Evolutionary conservation across 1,284 basidiomycete species (phyloP).

Genomic region (Malassezia yamatoensis): DNA sequence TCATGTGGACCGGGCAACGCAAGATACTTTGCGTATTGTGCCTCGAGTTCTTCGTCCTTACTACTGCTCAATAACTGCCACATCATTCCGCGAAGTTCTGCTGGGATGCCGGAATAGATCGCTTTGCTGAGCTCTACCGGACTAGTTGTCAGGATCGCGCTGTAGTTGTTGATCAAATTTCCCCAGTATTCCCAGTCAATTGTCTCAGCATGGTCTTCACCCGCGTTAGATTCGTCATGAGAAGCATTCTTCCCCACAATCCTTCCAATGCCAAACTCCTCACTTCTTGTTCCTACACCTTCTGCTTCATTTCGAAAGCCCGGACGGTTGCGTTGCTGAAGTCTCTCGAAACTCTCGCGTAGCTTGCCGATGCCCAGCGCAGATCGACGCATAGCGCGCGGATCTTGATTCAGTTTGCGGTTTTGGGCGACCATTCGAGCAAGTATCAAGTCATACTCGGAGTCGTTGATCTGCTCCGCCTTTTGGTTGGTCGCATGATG

Average conservation of each 20-base stretch:
- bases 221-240: constrained; percentile 2
- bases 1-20: constrained; percentile 79
- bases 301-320: constrained; percentile 9
- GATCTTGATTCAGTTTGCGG: constrained; percentile 30
- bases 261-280: constrained; percentile 12
- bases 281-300: constrained; percentile 10
- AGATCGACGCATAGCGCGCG: constrained; percentile 33
- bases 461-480: constrained; percentile 18
- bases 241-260: constrained; percentile 9
- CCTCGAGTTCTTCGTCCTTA: constrained; percentile 77
- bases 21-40: constrained; percentile 66
- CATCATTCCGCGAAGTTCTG: constrained; percentile 77
- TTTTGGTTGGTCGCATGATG: constrained; percentile 1
- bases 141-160: constrained; percentile 24
- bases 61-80: constrained; percentile 93
- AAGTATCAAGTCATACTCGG: constrained; percentile 31
- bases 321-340: constrained; percentile 22
- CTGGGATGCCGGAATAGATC: constrained; percentile 83
- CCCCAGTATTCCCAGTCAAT: constrained; percentile 82
- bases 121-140: constrained; percentile 63
- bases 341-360: constrained; percentile 35
- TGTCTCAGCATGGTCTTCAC: constrained; percentile 15
- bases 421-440: constrained; percentile 32
- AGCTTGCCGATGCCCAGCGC: constrained; percentile 39
- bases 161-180: constrained; percentile 57